Percentiles rank a stretch among this genome's conserved stretches.
These are phyloP conservation scores for Meredithiella fracta DNA, from an alignment of 2,329 filamentous ascomycete species.

Conservation along the genomic window DNA sequence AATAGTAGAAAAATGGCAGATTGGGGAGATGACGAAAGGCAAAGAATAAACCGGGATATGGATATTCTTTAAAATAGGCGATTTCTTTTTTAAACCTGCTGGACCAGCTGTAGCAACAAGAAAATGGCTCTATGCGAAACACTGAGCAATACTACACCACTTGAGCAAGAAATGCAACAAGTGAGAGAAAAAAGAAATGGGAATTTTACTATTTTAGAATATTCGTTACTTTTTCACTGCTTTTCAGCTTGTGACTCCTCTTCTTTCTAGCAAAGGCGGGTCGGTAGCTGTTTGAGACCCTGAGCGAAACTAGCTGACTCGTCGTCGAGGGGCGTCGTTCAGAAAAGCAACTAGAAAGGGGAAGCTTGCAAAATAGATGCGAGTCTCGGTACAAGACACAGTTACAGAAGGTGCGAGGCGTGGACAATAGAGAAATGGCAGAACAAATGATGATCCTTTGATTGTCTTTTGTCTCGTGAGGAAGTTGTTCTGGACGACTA, in stretches of 20 bases:
- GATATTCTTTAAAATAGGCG: slow-evolving; percentile 1
- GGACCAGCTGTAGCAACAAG: background rate
- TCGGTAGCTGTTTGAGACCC: background rate
- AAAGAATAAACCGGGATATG: slow-evolving; percentile 4
- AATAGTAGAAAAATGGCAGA: background rate
- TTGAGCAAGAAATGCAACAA: background rate
- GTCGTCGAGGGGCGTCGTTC: slow-evolving; percentile 1
- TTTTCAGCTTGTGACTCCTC: background rate
- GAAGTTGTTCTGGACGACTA: background rate
- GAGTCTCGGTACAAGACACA: background rate
- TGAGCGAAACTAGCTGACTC: background rate
- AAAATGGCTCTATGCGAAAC: background rate
- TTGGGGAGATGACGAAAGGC: background rate
- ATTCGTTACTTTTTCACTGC: background rate
- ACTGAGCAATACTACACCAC: background rate
- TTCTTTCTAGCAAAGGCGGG: background rate
- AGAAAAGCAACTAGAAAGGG: background rate
- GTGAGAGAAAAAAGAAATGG: background rate
- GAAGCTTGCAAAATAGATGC: slow-evolving; percentile 15
- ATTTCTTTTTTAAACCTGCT: background rate
- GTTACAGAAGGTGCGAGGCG: background rate
- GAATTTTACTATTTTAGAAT: background rate
- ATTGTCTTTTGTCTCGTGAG: too few species aligned
- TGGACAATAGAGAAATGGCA: slow-evolving; percentile 2
- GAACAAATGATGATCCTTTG: background rate